These are phyloP conservation scores for Pythium scleroteichum DNA, from an alignment of 352 stramenopile species.

Conservation along the genomic window DNA sequence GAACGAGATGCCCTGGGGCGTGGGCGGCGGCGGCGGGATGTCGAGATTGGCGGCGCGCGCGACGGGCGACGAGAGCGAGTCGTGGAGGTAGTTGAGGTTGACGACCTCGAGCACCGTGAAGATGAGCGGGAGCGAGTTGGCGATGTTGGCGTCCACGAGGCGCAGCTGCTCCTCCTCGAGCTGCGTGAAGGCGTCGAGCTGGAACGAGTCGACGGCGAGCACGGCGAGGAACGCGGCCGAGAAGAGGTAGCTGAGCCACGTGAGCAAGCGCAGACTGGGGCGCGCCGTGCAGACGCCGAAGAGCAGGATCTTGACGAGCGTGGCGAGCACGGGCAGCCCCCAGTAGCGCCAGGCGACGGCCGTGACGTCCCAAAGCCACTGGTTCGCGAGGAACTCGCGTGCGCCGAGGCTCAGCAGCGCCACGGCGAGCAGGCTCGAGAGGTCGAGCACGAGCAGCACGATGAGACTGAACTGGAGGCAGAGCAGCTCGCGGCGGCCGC, in stretches of 20 bases:
- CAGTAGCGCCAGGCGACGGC: slow-evolving; percentile 71
- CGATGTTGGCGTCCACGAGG: slow-evolving; percentile 71
- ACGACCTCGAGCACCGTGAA: slow-evolving; percentile 85
- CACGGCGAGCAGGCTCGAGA: slow-evolving; percentile 53
- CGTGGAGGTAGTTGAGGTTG: slow-evolving; percentile 68
- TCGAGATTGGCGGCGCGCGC: slow-evolving; percentile 29
- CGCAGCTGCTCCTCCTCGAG: slow-evolving; percentile 50
- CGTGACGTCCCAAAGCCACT: slow-evolving; percentile 52
- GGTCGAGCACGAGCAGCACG: slow-evolving; percentile 50
- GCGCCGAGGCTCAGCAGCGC: slow-evolving; percentile 54
- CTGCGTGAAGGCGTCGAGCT: slow-evolving; percentile 63
- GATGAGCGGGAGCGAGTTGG: slow-evolving; percentile 81
- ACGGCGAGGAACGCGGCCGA: slow-evolving; percentile 58
- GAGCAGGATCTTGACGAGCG: slow-evolving; percentile 56
- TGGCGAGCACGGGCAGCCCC: slow-evolving; percentile 67
- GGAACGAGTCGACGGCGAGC: slow-evolving; percentile 73
- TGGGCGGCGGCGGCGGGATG: slow-evolving; percentile 25
- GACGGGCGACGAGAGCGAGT: slow-evolving; percentile 46
- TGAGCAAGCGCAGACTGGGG: slow-evolving; percentile 38
- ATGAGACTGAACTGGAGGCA: slow-evolving; percentile 73
- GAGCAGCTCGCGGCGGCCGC: slow-evolving; percentile 47
- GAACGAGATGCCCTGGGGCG: slow-evolving; percentile 69
- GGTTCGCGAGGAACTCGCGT: slow-evolving; percentile 32
- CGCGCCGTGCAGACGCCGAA: slow-evolving; percentile 56
- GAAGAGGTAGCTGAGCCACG: slow-evolving; percentile 51